These are phyloP conservation scores for Cyanidiococcus yangmingshanensis DNA, from an alignment of 23 red algal genomes.

Conservation along the genomic window DNA sequence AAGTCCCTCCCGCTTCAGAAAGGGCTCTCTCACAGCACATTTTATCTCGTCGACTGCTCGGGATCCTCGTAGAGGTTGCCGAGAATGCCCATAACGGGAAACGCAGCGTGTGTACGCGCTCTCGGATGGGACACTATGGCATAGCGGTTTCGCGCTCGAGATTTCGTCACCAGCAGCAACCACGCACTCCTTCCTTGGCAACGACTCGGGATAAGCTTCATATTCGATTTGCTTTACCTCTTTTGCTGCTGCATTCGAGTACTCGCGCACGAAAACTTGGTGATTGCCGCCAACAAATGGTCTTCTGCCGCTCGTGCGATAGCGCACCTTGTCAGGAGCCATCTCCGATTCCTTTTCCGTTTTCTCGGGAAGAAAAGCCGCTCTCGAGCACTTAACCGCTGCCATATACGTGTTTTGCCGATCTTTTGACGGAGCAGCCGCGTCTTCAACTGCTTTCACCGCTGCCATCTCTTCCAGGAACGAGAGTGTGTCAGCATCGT, in stretches of 20 bases:
- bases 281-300: not conserved
- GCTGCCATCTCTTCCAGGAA: conserved; percentile 1
- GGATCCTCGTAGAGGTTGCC: not conserved
- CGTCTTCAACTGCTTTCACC: not conserved
- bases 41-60: not conserved
- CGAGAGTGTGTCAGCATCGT: not conserved
- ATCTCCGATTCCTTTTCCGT: not conserved
- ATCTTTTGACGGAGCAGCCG: not conserved
- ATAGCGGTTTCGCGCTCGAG: too few species aligned
- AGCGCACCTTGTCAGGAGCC: not conserved
- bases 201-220: too few species aligned
- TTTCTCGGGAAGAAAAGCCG: not conserved
- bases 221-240: too few species aligned
- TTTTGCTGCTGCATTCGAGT: not conserved
- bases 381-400: not conserved
- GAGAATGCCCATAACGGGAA: not conserved
- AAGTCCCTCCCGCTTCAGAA: too few species aligned
- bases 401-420: not conserved
- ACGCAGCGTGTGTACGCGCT: not conserved
- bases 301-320: not conserved
- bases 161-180: not conserved
- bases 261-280: not conserved
- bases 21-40: not conserved
- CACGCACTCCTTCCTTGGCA: too few species aligned
- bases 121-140: not conserved